phyloP scores from a whole-genome alignment of 2,329 filamentous ascomycete species.

The Pseudofabraea citricarpa region DNA sequence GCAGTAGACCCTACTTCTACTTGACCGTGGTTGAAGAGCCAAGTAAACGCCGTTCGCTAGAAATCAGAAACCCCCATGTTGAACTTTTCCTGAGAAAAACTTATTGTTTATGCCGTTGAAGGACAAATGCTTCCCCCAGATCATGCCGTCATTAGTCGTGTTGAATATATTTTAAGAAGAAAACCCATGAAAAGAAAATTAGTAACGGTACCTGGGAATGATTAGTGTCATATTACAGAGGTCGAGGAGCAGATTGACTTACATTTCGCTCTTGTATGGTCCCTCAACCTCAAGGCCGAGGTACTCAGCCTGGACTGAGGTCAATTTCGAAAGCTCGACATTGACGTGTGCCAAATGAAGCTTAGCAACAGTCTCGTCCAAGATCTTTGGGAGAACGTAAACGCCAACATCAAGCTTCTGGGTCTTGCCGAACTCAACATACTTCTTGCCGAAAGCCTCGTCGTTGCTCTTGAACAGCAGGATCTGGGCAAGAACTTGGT shows the following conservation, averaged over 20 bases:
- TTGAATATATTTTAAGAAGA: slow-evolving; percentile 24
- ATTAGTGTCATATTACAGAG: slow-evolving; percentile 9
- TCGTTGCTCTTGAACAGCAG: slow-evolving; percentile 94
- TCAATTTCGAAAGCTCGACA: slow-evolving; percentile 86
- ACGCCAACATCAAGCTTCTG: slow-evolving; percentile 89
- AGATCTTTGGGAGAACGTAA: slow-evolving; percentile 96
- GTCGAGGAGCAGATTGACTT: slow-evolving; percentile 33
- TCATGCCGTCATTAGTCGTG: slow-evolving; percentile 53
- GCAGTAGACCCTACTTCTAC: slow-evolving; percentile 26
- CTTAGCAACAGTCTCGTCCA: slow-evolving; percentile 96
- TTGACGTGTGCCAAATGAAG: slow-evolving; percentile 93
- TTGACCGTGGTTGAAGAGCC: slow-evolving; percentile 35
- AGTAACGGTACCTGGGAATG: slow-evolving; percentile 28
- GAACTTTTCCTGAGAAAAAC: slow-evolving; percentile 28
- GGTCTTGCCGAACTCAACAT: slow-evolving; percentile 89
- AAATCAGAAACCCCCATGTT: slow-evolving; percentile 28
- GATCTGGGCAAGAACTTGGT: slow-evolving; percentile 99
- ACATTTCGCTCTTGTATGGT: slow-evolving; percentile 95
- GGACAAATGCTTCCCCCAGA: slow-evolving; percentile 52
- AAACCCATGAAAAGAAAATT: slow-evolving; percentile 14
- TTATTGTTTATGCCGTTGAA: slow-evolving; percentile 54
- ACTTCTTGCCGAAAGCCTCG: slow-evolving; percentile 83
- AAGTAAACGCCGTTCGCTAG: slow-evolving; percentile 32
- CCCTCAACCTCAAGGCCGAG: slow-evolving; percentile 80
- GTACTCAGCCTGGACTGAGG: slow-evolving; percentile 86